A percentile compares a stretch with the other conserved stretches of the same genome.
phyloP scores from a whole-genome alignment of 768 basidiomycete species.

The Gautieria morchelliformis region DNA sequence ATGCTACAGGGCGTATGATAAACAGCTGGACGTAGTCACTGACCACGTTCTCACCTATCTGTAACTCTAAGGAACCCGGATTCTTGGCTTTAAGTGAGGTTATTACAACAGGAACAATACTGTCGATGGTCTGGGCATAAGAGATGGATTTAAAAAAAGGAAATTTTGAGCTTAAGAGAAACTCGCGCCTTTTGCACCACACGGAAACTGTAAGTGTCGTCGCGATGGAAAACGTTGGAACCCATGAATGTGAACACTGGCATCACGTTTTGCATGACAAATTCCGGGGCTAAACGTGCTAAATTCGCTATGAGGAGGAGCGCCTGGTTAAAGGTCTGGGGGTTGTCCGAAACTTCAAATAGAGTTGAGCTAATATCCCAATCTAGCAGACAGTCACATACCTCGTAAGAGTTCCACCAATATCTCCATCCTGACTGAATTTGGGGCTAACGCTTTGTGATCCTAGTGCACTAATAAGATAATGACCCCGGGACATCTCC shows the following conservation, averaged over 20 bases:
- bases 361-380: neutral
- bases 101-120: conserved; percentile 89
- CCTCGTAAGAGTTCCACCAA: conserved; percentile 82
- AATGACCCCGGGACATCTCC: neutral
- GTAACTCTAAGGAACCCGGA: conserved; percentile 45
- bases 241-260: conserved; percentile 99
- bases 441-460: conserved; percentile 32
- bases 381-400: conserved; percentile 19
- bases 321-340: conserved; percentile 91
- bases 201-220: conserved; percentile 90
- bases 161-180: neutral
- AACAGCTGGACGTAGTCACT: neutral
- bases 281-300: conserved; percentile 77
- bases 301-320: conserved; percentile 79
- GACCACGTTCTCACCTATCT: conserved; percentile 31
- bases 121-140: conserved; percentile 68
- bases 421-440: conserved; percentile 68
- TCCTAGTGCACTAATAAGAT: neutral
- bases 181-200: conserved; percentile 79
- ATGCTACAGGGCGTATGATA: conserved; percentile 21
- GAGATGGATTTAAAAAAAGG: neutral
- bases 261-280: conserved; percentile 91
- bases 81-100: conserved; percentile 60
- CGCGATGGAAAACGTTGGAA: conserved; percentile 93
- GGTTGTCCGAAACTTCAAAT: conserved; percentile 68